Base-by-base conservation (phyloP, 192 early-diverging fungal species). In the Pilaira anomala region DNA sequence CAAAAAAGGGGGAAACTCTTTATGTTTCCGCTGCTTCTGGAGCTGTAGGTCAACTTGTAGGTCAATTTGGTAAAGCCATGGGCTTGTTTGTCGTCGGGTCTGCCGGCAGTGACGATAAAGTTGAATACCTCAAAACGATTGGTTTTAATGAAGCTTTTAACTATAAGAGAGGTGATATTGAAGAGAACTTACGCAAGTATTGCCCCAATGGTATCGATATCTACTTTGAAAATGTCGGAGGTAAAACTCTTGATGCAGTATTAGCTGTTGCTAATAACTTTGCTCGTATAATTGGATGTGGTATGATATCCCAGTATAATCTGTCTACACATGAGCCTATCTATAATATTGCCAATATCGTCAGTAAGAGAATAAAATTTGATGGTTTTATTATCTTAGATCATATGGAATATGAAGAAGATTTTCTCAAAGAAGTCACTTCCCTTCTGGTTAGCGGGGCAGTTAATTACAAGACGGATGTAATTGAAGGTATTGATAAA, bases 81-180 rank as follows among this genome's bases (percentile, higher is more conserved):
- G 95, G 93, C 0, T 79, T 88, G 51, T 76, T 71, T 21, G 93
- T 97, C 3, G 82, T 97, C 28, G 95, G 92, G 16, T 83, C 83
- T 24, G 90, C 90, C 9, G 91, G 93, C 3, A 79, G 81, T 7
- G 91, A 94, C 60, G 90, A 92, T 0, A 97, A 97, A 69, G 86
- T 88, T n/a, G 78, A 73, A 13, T 84, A 80, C 66, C 77, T 94
- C 16, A 79, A 80, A 48, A 69, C 78, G 3, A 78, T 80, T 36
- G 88, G 87, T 12, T 89, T 91, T 49, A 91, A 97, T 65, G 90
- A 73, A 2, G 94, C 80, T 5, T 90, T 97, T 80, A 97, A 95
- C 80, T 97, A 97, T 87, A 97, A 94, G 74, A 93, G 83, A 2
- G 78, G 76, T 9, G 78, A 75, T 22, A 63, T 68, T 30, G 63